Percentiles rank a stretch among this genome's conserved stretches.
phyloP scores from a whole-genome alignment of 2,329 filamentous ascomycete genomes.

The Fusarium sp. region DNA sequence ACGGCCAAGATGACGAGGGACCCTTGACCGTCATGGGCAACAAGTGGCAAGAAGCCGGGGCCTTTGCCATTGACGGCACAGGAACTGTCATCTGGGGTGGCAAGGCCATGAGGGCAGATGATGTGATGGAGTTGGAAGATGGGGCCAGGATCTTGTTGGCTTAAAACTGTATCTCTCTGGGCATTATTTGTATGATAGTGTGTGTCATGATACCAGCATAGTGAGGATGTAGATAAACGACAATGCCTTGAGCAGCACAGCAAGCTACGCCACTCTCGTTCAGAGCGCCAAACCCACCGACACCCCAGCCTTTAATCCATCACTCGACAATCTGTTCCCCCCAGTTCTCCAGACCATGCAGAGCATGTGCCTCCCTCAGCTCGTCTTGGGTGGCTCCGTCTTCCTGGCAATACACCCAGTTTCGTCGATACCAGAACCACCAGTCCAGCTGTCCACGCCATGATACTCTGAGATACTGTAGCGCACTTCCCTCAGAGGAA shows the following conservation, averaged over 20 bases:
- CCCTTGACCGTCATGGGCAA: conserved; percentile 66
- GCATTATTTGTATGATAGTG: background rate
- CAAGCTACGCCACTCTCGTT: too few species aligned
- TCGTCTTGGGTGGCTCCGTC: too few species aligned
- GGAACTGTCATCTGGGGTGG: conserved; percentile 67
- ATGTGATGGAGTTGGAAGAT: conserved; percentile 69
- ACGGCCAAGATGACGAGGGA: conserved; percentile 52
- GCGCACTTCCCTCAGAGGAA: background rate
- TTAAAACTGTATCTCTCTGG: conserved; percentile 11
- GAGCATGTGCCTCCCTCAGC: background rate
- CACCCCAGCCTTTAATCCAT: too few species aligned
- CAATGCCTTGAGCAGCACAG: background rate
- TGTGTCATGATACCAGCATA: background rate
- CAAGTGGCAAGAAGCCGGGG: conserved; percentile 70
- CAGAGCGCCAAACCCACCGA: too few species aligned
- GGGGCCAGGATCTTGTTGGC: conserved; percentile 57
- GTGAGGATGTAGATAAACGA: background rate
- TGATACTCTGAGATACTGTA: background rate
- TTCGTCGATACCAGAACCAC: conserved; percentile 9
- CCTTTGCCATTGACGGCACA: conserved; percentile 66
- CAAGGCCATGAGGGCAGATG: conserved; percentile 64
- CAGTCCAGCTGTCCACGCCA: conserved; percentile 22
- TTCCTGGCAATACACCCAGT: background rate
- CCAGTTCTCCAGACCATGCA: background rate
- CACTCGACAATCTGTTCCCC: too few species aligned